phyloP scores from a whole-genome alignment of 2,329 filamentous ascomycete species.

The Nannizziopsis barbatae region DNA sequence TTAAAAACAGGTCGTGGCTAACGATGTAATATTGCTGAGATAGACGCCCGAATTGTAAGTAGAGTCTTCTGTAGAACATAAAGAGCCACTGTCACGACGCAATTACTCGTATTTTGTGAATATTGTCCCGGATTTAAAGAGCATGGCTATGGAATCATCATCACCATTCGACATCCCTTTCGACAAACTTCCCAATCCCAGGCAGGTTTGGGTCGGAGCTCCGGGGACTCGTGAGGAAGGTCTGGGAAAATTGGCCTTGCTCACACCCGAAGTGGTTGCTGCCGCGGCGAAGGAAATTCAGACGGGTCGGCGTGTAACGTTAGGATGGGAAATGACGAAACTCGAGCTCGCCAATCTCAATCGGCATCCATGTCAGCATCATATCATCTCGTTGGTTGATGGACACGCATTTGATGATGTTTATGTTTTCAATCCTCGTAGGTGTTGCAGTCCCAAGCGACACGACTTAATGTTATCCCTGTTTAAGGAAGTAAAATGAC shows the following conservation, averaged over 20 bases:
- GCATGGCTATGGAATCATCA: background rate
- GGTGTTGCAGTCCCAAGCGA: slow-evolving; percentile 15
- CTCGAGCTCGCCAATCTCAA: slow-evolving; percentile 46
- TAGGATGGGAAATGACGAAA: slow-evolving; percentile 48
- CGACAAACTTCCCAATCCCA: slow-evolving; percentile 40
- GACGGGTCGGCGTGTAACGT: slow-evolving; percentile 41
- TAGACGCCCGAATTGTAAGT: no score
- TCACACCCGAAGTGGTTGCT: slow-evolving; percentile 44
- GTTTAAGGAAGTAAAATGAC: slow-evolving; percentile 11
- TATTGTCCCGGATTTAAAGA: background rate
- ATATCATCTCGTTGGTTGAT: slow-evolving; percentile 40
- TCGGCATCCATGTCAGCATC: slow-evolving; percentile 41
- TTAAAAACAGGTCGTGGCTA: no score
- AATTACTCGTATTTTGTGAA: no score
- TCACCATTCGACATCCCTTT: slow-evolving; percentile 27
- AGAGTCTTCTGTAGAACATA: no score
- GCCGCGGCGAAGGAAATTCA: slow-evolving; percentile 42
- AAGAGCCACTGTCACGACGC: no score
- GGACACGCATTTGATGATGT: slow-evolving; percentile 42
- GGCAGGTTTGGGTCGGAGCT: slow-evolving; percentile 38
- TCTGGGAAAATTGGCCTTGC: slow-evolving; percentile 40
- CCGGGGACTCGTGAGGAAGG: slow-evolving; percentile 43
- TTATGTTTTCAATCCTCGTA: slow-evolving; percentile 42
- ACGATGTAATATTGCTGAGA: no score
- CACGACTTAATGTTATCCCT: background rate